A percentile compares a stretch with the other conserved stretches of the same genome.
Evolutionary conservation across 2,329 filamentous ascomycete species (phyloP).

Genomic region (Calonectria pseudoreteaudii): DNA sequence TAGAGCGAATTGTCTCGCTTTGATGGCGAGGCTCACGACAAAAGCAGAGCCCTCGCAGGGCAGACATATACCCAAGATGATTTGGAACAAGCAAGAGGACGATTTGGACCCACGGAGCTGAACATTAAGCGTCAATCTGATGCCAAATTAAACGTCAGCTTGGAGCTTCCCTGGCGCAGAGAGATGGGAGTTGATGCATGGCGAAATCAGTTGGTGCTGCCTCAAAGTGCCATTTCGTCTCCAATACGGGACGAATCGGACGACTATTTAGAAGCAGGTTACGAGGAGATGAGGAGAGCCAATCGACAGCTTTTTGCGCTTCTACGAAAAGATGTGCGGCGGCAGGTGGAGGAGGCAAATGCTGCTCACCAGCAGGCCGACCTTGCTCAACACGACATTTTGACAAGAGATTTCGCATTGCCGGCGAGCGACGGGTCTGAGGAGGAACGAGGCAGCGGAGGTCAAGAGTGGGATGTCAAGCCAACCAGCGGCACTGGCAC

Average conservation of each 20-base stretch:
- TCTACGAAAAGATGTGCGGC: not conserved
- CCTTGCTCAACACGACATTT: not conserved
- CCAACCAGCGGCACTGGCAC: not conserved
- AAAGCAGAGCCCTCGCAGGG: not conserved
- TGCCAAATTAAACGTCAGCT: not conserved
- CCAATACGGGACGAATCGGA: not conserved
- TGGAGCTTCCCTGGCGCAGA: not conserved
- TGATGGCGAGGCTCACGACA: not conserved
- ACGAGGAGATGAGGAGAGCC: not conserved
- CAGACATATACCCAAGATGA: not conserved
- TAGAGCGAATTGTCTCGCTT: not conserved
- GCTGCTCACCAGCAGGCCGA: not conserved
- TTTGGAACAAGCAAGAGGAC: not conserved
- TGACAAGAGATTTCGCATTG: slow-evolving; percentile 8
- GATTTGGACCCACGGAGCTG: not conserved
- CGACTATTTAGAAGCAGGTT: not conserved
- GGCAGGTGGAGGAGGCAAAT: slow-evolving; percentile 5
- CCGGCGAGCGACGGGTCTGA: not conserved
- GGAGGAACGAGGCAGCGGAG: not conserved
- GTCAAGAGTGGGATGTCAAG: not conserved
- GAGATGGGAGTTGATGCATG: not conserved
- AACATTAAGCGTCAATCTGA: not conserved
- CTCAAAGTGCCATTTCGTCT: not conserved
- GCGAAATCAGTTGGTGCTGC: not conserved
- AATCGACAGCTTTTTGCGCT: slow-evolving; percentile 1